These are phyloP conservation scores for Endoconidiophora laricicola DNA, from an alignment of 2,329 filamentous ascomycete genomes.

Conservation along the genomic window DNA sequence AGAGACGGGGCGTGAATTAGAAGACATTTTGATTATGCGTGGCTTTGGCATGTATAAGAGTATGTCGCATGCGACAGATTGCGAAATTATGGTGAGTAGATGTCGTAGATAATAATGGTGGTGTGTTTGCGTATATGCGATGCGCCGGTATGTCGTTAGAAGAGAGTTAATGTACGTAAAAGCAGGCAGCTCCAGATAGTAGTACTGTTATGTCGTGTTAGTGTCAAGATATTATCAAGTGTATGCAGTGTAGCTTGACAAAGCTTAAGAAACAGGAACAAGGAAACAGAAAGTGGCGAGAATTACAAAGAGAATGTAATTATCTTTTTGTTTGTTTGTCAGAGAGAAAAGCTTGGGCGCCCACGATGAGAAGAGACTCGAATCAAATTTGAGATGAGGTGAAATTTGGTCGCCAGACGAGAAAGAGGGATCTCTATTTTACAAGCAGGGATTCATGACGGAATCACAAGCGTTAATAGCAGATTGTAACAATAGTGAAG, in stretches of 20 bases:
- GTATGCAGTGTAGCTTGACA: constrained; percentile 8
- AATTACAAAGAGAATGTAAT: neutral
- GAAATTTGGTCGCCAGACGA: constrained; percentile 11
- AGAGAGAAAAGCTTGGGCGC: neutral
- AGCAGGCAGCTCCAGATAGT: neutral
- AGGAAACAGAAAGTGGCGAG: neutral
- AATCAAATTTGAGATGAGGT: constrained; percentile 12
- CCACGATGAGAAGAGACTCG: constrained; percentile 3
- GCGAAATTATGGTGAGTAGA: neutral
- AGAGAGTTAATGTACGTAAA: neutral
- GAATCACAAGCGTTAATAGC: neutral
- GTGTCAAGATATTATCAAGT: neutral
- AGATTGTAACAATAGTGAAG: too few relatives aligned
- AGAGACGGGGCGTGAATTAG: constrained; percentile 2
- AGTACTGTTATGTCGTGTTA: neutral
- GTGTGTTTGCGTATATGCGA: neutral
- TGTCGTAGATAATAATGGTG: neutral
- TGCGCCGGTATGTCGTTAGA: neutral
- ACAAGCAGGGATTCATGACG: constrained; percentile 8
- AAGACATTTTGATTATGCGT: constrained; percentile 1
- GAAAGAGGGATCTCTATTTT: constrained; percentile 4
- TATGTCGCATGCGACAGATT: neutral
- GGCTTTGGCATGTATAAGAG: constrained; percentile 3
- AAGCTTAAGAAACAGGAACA: neutral
- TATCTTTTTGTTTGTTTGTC: neutral